phyloP scores from a whole-genome alignment of 106 monocot species.

The Dioscorea zingiberensis region DNA sequence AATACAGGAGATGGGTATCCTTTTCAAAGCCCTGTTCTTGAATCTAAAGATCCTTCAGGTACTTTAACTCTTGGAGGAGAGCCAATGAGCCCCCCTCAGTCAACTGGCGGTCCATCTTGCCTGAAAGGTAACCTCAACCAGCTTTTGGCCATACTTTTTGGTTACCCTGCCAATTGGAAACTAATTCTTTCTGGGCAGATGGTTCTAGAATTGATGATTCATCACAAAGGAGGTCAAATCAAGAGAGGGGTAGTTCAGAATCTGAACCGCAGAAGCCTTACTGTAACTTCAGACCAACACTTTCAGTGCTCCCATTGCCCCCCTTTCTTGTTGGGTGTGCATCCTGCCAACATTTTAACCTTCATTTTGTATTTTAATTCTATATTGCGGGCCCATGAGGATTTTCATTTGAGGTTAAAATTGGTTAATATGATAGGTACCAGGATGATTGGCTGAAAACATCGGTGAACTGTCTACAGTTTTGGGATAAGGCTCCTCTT shows the following conservation, averaged over 20 bases:
- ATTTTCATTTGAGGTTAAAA: not conserved
- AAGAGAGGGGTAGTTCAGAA: conserved; percentile 48
- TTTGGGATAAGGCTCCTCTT: conserved; percentile 95
- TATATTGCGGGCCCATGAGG: not conserved
- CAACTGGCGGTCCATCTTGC: conserved; percentile 36
- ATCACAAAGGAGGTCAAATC: conserved; percentile 51
- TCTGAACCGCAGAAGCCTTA: conserved; percentile 37
- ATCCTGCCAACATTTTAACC: not conserved
- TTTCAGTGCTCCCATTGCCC: conserved; percentile 68
- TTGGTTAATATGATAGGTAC: conserved; percentile 41
- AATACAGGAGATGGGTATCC: conserved; percentile 42
- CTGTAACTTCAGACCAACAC: conserved; percentile 39
- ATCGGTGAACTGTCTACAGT: conserved; percentile 46
- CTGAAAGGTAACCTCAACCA: conserved; percentile 43
- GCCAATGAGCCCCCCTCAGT: conserved; percentile 63
- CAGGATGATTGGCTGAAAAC: conserved; percentile 99
- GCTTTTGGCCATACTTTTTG: no score
- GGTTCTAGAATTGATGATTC: conserved; percentile 65
- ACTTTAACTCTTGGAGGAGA: conserved; percentile 47
- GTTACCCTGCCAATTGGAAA: no score
- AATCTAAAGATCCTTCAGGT: conserved; percentile 65
- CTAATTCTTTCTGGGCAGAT: conserved; percentile 15
- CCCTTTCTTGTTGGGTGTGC: conserved; percentile 88
- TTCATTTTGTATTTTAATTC: conserved; percentile 1
- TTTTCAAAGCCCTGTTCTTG: conserved; percentile 35